Conservation (phyloP, 192 early-diverging fungal genomes). For the Linnemannia schmuckeri region DNA sequence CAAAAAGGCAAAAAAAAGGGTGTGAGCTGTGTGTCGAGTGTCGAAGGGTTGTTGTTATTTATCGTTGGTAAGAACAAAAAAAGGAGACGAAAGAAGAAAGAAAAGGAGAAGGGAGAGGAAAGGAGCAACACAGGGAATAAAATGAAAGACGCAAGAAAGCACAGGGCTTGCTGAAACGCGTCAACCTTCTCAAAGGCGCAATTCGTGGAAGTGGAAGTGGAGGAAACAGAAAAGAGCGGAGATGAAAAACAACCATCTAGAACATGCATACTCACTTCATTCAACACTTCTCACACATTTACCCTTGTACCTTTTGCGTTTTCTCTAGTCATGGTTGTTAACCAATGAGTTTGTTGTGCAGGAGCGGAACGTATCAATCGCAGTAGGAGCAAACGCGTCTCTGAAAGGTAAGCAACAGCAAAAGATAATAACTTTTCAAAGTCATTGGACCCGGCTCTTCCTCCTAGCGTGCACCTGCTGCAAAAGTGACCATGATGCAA, state of each 20-base stretch:
- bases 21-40: slow-evolving; percentile 1
- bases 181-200: background rate
- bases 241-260: background rate
- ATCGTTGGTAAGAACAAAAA: background rate
- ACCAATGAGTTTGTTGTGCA: background rate
- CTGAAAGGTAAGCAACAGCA: background rate
- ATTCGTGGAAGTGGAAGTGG: background rate
- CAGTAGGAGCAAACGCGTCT: background rate
- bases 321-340: background rate
- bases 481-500: background rate
- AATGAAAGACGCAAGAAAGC: background rate
- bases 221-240: slow-evolving; percentile 1
- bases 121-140: background rate
- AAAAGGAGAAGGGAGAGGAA: background rate
- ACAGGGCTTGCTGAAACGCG: background rate
- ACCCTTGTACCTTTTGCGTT: background rate
- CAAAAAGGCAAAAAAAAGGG: background rate
- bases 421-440: background rate
- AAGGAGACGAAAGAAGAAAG: slow-evolving; percentile 2
- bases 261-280: background rate
- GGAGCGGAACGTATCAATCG: background rate
- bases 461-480: background rate
- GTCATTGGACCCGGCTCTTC: background rate
- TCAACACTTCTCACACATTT: background rate
- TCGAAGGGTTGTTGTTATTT: background rate